Evolutionary conservation across 805 yeast species (phyloP).

Genomic region (Candida khao-thaluensis): DNA sequence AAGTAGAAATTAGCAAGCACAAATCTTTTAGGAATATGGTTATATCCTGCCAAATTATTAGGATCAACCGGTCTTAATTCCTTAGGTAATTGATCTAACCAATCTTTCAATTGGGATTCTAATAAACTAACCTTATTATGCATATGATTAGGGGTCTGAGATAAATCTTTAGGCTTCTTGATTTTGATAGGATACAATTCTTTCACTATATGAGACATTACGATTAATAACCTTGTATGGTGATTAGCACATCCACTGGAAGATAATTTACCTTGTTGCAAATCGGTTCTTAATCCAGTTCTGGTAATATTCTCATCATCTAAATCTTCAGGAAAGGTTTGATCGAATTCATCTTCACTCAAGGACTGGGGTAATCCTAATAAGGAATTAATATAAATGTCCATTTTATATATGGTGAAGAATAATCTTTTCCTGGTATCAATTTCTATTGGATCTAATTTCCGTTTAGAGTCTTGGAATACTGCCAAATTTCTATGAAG

Average conservation of each 20-base stretch:
- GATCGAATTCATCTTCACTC: slow-evolving; percentile 78
- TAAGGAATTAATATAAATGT: slow-evolving; percentile 82
- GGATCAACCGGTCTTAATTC: slow-evolving; percentile 77
- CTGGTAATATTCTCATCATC: slow-evolving; percentile 85
- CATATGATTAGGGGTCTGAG: slow-evolving; percentile 33
- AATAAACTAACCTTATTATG: slow-evolving; percentile 54
- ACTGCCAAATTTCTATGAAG: slow-evolving; percentile 66
- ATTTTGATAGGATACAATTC: slow-evolving; percentile 73
- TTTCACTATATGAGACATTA: slow-evolving; percentile 68
- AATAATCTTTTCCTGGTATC: slow-evolving; percentile 84
- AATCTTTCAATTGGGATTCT: slow-evolving; percentile 65
- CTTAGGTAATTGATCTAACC: slow-evolving; percentile 70
- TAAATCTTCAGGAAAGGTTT: slow-evolving; percentile 77
- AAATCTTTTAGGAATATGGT: slow-evolving; percentile 51
- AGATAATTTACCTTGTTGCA: slow-evolving; percentile 54
- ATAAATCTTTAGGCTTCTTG: slow-evolving; percentile 13
- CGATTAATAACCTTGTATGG: slow-evolving; percentile 72
- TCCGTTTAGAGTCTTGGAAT: slow-evolving; percentile 46
- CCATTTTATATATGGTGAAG: slow-evolving; percentile 90
- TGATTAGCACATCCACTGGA: slow-evolving; percentile 81
- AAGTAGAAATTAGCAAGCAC: slow-evolving; percentile 72
- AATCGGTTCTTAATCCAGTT: slow-evolving; percentile 49
- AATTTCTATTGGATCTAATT: slow-evolving; percentile 70
- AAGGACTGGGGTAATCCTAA: slow-evolving; percentile 81
- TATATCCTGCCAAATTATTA: slow-evolving; percentile 17